These are phyloP conservation scores for Colletotrichum siamense DNA, from an alignment of 2,329 filamentous ascomycete species.

Conservation along the genomic window DNA sequence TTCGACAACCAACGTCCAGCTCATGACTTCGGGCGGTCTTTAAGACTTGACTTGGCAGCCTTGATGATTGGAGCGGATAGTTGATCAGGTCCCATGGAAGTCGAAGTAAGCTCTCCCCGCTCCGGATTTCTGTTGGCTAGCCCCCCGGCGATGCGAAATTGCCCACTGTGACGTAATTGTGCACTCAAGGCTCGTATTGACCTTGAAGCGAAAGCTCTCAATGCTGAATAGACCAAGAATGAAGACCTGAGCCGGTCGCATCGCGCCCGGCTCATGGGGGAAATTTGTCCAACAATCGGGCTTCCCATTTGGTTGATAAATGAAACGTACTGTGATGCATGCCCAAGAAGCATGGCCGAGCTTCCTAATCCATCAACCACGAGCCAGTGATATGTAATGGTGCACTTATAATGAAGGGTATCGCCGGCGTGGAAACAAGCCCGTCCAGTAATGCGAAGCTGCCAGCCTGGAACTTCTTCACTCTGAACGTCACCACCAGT, in stretches of 20 bases:
- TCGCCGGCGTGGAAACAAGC: not conserved
- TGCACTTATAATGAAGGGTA: not conserved
- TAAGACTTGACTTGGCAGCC: not conserved
- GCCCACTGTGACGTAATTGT: not conserved
- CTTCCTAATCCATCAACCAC: not conserved
- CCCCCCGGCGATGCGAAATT: not conserved
- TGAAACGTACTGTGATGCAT: not conserved
- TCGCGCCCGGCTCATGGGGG: not conserved
- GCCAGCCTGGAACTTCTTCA: not conserved
- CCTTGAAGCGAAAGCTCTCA: not conserved
- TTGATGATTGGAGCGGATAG: not conserved
- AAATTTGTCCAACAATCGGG: not conserved
- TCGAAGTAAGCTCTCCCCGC: not conserved
- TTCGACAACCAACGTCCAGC: not conserved
- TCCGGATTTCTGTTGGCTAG: not conserved
- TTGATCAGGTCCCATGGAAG: not conserved
- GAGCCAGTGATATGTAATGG: not conserved
- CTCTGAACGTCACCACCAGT: not conserved
- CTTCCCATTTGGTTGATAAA: not conserved
- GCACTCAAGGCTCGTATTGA: not conserved
- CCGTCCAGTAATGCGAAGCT: not conserved
- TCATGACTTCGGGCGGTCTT: fast-evolving
- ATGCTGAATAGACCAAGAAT: not conserved
- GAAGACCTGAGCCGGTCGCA: not conserved
- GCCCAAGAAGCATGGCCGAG: not conserved